Base-by-base conservation (phyloP, 768 basidiomycete genomes). In the Holtermanniella nyarrowii region DNA sequence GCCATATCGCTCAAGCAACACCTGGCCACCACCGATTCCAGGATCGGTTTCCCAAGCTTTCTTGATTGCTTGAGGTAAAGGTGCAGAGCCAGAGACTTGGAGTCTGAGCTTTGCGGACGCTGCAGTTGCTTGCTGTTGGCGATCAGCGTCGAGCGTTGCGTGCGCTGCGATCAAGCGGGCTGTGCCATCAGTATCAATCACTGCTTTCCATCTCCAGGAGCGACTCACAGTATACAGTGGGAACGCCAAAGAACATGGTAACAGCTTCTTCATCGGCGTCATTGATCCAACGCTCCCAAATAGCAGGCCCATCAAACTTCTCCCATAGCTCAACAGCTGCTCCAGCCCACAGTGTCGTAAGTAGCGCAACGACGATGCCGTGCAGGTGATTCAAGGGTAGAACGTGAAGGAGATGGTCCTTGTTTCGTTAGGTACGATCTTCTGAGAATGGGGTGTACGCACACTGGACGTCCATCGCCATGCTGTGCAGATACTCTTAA, bases 191-290 rank as follows among this genome's bases (percentile, higher is more conserved):
- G 24, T 2, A 41, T 27, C 25, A 41, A 22, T 1, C 4, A 23
- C 26, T 43, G 18, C 13, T 3, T 22, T n/a, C n/a, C n/a, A n/a
- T n/a, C n/a, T n/a, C n/a, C n/a, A 18, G 26, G 23, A 52, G 14
- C 4, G 26, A 49, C 55, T 25, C 21, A 61, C 59, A 62, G 54
- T 64, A 64, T 5, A 67, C 61, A 2, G 67, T 69, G 1, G 67
- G 67, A 3, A 69, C 67, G 23, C 62, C 67, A 53, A 64, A 65
- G 55, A 66, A 66, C 50, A 69, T 55, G 0, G 65, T 58, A 24
- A 69, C 58, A 4, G 61, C 60, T 24, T 55, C 61, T 43, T 52
- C 44, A 3, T 49, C 18, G 1, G 52, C 49, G 26, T 52, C 48
- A 23, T 55, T 53, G 49, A 60, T 60, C 58, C 57, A 66, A 27